Base-by-base conservation (phyloP, 2,329 filamentous ascomycete genomes). In the Fusarium napiforme region DNA sequence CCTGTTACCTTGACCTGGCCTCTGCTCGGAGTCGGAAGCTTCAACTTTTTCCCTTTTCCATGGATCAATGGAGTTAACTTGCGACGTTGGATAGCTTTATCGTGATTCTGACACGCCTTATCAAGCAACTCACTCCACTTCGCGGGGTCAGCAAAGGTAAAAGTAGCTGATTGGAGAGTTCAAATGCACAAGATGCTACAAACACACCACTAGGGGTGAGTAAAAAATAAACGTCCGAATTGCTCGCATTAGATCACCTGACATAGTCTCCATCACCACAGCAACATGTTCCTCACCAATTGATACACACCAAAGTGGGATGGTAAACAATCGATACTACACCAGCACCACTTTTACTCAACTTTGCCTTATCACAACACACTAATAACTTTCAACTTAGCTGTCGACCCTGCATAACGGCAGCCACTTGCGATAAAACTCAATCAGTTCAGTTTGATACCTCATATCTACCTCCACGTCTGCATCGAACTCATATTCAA, bases 291-390 rank as follows among this genome's bases (percentile, higher is more conserved):
- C n/a, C 42, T 28, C 21, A 32, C 28, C 66, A 56, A 55, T 50
- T 47, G 42, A 63, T 45, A 43, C 64, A 69, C 49, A 43, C 30
- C n/a, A 50, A 61, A 75, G 64, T 40, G 66, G 67, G 74, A 68
- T 77, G 62, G 77, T 79, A 79, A 79, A 79, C 77, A 71, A 59
- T 52, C 46, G 45, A 65, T 63, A 70, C 49, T 56, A 56, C 47
- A 39, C 15, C 64, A 69, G 66, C 14, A 69, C 64, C 64, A 69
- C 64, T 67, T 67, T 60, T 59, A 60, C 58, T 60, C 28, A 61
- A 53, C 55, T 67, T 42, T 42, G 52, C 63, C 49, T 55, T 49
- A 60, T 43, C 47, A 61, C 37, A 68, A 67, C 70, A 70, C 65
- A 57, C 45, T 61, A 76, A 67, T 43, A 75, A 69, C 71, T 50